phyloP scores from a whole-genome alignment of 2,329 filamentous ascomycete genomes.

The Dactylellina parvicollis region DNA sequence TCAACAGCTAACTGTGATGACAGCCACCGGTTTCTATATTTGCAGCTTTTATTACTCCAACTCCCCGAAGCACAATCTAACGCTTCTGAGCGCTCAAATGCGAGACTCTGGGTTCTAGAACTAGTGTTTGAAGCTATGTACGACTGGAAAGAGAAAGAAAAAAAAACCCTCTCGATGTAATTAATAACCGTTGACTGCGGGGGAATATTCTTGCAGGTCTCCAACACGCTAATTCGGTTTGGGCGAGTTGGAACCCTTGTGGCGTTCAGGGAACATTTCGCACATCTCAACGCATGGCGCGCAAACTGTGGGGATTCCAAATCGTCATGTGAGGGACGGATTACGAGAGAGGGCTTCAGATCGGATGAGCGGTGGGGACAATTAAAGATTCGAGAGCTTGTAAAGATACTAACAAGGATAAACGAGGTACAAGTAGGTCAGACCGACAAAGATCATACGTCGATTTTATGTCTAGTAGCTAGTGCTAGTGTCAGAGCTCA shows the following conservation, averaged over 20 bases:
- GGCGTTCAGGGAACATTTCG: not conserved
- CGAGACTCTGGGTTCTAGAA: constrained; percentile 11
- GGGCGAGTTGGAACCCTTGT: not conserved
- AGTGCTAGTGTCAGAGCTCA: too few relatives aligned
- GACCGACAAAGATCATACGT: too few relatives aligned
- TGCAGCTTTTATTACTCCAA: not conserved
- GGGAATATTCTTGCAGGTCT: not conserved
- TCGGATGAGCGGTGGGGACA: too few relatives aligned
- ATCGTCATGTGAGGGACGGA: not conserved
- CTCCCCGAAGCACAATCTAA: not conserved
- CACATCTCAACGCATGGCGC: not conserved
- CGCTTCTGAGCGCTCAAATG: not conserved
- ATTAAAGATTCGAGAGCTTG: too few relatives aligned
- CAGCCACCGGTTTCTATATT: not conserved
- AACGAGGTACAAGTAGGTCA: too few relatives aligned
- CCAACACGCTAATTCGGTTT: not conserved
- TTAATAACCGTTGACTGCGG: constrained; percentile 3
- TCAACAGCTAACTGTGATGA: not conserved
- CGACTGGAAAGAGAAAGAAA: too few relatives aligned
- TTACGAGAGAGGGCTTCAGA: not conserved
- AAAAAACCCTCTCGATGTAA: not conserved
- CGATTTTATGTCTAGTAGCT: too few relatives aligned
- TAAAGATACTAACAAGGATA: too few relatives aligned
- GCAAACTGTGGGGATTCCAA: too few relatives aligned
- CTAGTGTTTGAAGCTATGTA: constrained; percentile 16